Conservation (phyloP, 1,284 basidiomycete species). For the Ganoderma lingzhi region DNA sequence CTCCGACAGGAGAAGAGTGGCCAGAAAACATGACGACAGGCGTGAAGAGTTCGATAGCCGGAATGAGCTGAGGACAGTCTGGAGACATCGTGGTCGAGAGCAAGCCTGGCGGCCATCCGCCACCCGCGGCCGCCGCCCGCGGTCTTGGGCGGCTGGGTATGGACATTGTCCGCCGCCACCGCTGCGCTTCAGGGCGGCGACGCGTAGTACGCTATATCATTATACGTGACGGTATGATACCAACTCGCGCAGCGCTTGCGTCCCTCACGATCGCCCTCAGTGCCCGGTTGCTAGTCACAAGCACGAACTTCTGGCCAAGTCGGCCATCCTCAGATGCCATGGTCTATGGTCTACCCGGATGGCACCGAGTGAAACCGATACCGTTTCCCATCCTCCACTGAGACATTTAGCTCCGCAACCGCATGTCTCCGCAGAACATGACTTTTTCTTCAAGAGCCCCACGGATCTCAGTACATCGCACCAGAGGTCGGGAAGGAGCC, state of each 20-base stretch:
- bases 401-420: neutral
- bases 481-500: no score
- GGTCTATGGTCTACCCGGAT: neutral
- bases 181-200: neutral
- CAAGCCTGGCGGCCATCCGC: neutral
- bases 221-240: no score
- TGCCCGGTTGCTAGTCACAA: neutral
- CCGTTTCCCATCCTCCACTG: neutral
- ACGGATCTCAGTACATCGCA: neutral
- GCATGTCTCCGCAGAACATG: neutral
- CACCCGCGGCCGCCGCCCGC: neutral
- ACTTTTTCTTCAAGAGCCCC: no score
- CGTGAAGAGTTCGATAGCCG: neutral
- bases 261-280: no score
- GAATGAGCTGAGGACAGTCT: neutral
- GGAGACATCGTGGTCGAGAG: neutral
- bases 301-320: neutral
- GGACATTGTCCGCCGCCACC: neutral
- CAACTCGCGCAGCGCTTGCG: no score
- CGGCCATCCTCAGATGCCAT: no score
- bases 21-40: neutral
- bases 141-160: neutral
- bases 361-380: neutral
- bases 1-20: neutral
- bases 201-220: no score